Evolutionary conservation across 2,329 filamentous ascomycete species (phyloP).

Genomic region (Huntiella moniliformis): DNA sequence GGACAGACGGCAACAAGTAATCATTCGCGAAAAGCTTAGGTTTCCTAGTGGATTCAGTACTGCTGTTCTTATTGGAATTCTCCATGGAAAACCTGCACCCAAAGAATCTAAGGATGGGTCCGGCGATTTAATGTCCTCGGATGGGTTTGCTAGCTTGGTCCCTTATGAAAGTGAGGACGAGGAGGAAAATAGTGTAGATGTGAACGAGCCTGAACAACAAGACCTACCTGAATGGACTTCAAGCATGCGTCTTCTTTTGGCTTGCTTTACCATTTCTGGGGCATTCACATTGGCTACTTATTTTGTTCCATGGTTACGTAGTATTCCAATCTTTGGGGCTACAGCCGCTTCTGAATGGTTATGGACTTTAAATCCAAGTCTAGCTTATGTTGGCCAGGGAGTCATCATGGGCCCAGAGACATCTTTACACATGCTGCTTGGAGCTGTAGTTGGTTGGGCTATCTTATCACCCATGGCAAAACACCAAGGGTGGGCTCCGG

Average conservation of each 20-base stretch:
- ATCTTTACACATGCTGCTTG: constrained; percentile 86
- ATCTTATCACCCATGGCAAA: constrained; percentile 81
- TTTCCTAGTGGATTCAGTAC: constrained; percentile 95
- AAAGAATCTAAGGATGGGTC: constrained; percentile 4
- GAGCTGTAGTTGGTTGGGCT: constrained; percentile 78
- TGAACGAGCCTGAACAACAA: constrained; percentile 18
- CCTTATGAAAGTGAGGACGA: constrained; percentile 17
- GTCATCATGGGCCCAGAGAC: constrained; percentile 97
- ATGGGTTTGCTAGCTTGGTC: constrained; percentile 26
- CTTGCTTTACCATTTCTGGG: constrained; percentile 41
- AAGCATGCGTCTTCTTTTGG: constrained; percentile 35
- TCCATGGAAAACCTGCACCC: constrained; percentile 44
- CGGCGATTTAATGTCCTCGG: constrained; percentile 11
- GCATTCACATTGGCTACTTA: constrained; percentile 67
- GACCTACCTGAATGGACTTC: constrained; percentile 20
- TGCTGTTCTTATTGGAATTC: constrained; percentile 74
- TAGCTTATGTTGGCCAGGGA: constrained; percentile 93
- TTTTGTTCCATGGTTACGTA: constrained; percentile 69
- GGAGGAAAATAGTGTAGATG: constrained; percentile 14
- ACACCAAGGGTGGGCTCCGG: constrained; percentile 70
- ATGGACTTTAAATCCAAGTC: constrained; percentile 89
- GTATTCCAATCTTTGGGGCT: constrained; percentile 70
- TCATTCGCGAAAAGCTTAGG: constrained; percentile 77
- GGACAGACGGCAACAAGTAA: constrained; percentile 58
- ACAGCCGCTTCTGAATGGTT: constrained; percentile 63